Base-by-base conservation (phyloP, 148 eudicot species). In the Rhododendron molle region DNA sequence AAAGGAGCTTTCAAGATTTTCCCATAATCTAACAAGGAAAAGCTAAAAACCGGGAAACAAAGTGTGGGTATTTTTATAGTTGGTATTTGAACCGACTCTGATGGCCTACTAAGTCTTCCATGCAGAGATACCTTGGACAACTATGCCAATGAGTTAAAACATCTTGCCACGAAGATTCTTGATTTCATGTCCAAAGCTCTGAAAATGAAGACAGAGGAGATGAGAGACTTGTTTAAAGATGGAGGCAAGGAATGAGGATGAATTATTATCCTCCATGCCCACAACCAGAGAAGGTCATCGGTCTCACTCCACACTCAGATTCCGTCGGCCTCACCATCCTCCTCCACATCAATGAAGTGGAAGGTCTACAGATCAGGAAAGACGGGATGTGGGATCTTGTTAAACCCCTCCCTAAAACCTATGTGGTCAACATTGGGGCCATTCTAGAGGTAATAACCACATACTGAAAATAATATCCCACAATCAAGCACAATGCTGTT, bases 251-350 rank as follows among this genome's bases (percentile, higher is more conserved):
- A 11, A 47, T 79, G 82, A 46, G 58, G 14, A 89, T 89, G 88
- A 88, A 88, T 58, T 87, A 86, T 20, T 89, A 89, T 56, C 91
- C 91, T 9, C 76, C 87, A 47, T 89, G 89, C 82, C 89, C 89
- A 20, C n/a, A 87, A 54, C 86, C 88, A 2, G 72, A 89, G 8
- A 67, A 81, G 34, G 89, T 71, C 5, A 81, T 84, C 18, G 91
- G 89, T 11, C 32, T 89, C 15, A 77, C 78, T 4, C 88, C 89
- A 0, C 91, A 89, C 49, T 76, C 80, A 2, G 80, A 76, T 20
- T 4, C 26, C 28, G 3, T 4, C 1, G 80, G 80, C n/a, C 49
- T 76, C 15, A 40, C 80, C 3, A 76, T 76, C 26, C 78, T 74
- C 46, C 78, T 74, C 46, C 78, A 74, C 36, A 18, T 74, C 78